Evolutionary conservation across 2,329 filamentous ascomycete genomes (phyloP).

Genomic region (Mycosphaerella arachidis): DNA sequence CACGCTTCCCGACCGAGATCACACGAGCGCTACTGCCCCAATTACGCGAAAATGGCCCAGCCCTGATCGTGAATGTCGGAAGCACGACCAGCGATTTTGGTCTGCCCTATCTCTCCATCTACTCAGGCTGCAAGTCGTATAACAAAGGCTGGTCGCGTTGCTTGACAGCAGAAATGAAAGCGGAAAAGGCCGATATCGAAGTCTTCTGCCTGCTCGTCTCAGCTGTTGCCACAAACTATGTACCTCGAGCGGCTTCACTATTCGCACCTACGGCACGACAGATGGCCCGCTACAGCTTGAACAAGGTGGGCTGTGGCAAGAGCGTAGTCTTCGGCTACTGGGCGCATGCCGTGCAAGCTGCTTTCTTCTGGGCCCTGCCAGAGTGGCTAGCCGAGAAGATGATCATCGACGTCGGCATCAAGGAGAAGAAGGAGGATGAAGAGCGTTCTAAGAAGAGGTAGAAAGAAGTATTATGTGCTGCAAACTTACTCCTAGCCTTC

Average conservation of each 20-base stretch:
- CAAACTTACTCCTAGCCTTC: neutral
- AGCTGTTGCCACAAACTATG: conserved; percentile 18
- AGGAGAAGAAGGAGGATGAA: conserved; percentile 13
- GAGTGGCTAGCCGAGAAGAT: conserved; percentile 9
- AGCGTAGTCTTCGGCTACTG: conserved; percentile 23
- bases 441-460: conserved; percentile 3
- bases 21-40: conserved; percentile 45
- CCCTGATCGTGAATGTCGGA: conserved; percentile 50
- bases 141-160: conserved; percentile 39
- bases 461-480: neutral
- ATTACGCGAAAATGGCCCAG: conserved; percentile 39
- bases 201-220: conserved; percentile 26
- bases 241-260: conserved; percentile 9
- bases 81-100: conserved; percentile 42
- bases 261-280: conserved; percentile 17
- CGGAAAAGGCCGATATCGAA: conserved; percentile 37
- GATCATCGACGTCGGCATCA: conserved; percentile 9
- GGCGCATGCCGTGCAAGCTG: conserved; percentile 24
- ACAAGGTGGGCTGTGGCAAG: conserved; percentile 23
- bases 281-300: conserved; percentile 20
- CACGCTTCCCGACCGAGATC: conserved; percentile 48
- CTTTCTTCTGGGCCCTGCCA: conserved; percentile 17
- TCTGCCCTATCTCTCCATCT: conserved; percentile 46
- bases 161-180: conserved; percentile 42
- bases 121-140: conserved; percentile 47